These are phyloP conservation scores for Leccinum longicurvipes DNA, from an alignment of 768 basidiomycete genomes.

Conservation along the genomic window DNA sequence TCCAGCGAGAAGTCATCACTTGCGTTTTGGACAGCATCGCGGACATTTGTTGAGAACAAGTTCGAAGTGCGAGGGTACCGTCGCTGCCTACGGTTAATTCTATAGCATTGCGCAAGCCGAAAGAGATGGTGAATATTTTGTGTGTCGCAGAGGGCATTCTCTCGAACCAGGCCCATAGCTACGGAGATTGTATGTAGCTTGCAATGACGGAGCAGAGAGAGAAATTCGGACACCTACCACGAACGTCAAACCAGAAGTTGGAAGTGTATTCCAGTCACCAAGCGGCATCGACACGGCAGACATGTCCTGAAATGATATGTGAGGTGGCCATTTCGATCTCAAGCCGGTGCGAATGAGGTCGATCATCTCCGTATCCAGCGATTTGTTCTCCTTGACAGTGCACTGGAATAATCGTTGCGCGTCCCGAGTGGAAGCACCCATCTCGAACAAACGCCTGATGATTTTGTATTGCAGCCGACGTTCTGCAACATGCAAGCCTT, in stretches of 20 bases:
- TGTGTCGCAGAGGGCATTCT: slow-evolving; percentile 35
- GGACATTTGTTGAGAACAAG: slow-evolving; percentile 37
- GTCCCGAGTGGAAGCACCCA: slow-evolving; percentile 66
- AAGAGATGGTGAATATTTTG: slow-evolving; percentile 36
- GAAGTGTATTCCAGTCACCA: slow-evolving; percentile 49
- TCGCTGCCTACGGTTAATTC: slow-evolving; percentile 49
- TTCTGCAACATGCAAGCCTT: slow-evolving; percentile 32
- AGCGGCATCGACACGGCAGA: slow-evolving; percentile 51
- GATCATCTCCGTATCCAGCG: slow-evolving; percentile 60
- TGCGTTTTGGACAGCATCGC: slow-evolving; percentile 43
- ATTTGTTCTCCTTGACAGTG: slow-evolving; percentile 46
- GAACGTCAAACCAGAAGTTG: slow-evolving; percentile 65
- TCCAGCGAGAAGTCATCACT: slow-evolving; percentile 62
- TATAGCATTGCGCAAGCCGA: slow-evolving; percentile 34
- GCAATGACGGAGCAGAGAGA: background rate
- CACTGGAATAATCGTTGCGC: slow-evolving; percentile 62
- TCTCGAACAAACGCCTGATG: slow-evolving; percentile 65
- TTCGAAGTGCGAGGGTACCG: slow-evolving; percentile 53
- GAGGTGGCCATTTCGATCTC: slow-evolving; percentile 75
- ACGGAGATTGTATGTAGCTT: background rate
- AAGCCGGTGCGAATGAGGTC: slow-evolving; percentile 69
- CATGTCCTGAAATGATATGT: slow-evolving; percentile 63
- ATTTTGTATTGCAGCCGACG: slow-evolving; percentile 59
- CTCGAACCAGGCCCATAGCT: slow-evolving; percentile 53
- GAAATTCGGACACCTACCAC: slow-evolving; percentile 43